These are phyloP conservation scores for Blastomyces emzantsi DNA, from an alignment of 2,329 filamentous ascomycete species.

Conservation along the genomic window DNA sequence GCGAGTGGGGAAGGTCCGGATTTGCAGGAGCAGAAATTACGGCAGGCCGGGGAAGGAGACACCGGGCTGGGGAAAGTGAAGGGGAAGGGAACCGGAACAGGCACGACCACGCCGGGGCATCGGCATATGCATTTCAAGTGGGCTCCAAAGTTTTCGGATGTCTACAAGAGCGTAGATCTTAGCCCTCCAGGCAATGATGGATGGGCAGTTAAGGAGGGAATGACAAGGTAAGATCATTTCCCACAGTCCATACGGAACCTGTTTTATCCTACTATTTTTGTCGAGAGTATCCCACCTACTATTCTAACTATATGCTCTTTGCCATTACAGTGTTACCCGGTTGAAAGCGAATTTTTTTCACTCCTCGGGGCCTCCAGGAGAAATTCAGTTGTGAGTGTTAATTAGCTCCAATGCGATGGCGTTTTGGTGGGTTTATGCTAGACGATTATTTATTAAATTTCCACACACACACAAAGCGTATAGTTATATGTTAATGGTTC, in stretches of 20 bases:
- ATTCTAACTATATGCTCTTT: not conserved
- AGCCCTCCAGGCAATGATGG: conserved; percentile 78
- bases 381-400: conserved; percentile 72
- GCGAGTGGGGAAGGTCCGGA: conserved; percentile 51
- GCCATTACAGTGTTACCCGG: conserved; percentile 63
- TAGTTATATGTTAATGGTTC: conserved; percentile 1
- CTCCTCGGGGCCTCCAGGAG: conserved; percentile 53
- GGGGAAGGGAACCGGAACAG: conserved; percentile 14
- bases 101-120: conserved; percentile 40
- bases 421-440: conserved; percentile 13
- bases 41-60: conserved; percentile 50
- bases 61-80: conserved; percentile 21
- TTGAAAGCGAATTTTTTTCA: conserved; percentile 91
- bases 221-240: conserved; percentile 57
- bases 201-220: conserved; percentile 80
- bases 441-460: conserved; percentile 27
- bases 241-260: not conserved
- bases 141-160: conserved; percentile 78
- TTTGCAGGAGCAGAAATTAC: conserved; percentile 63
- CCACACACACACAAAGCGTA: conserved; percentile 11
- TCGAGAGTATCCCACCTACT: no score
- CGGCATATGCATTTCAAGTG: conserved; percentile 89
- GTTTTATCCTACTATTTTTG: not conserved
- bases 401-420: conserved; percentile 20
- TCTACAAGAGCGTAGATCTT: conserved; percentile 77